Evolutionary conservation across 2,329 filamentous ascomycete species (phyloP).

Genomic region (Microdochium paspali): DNA sequence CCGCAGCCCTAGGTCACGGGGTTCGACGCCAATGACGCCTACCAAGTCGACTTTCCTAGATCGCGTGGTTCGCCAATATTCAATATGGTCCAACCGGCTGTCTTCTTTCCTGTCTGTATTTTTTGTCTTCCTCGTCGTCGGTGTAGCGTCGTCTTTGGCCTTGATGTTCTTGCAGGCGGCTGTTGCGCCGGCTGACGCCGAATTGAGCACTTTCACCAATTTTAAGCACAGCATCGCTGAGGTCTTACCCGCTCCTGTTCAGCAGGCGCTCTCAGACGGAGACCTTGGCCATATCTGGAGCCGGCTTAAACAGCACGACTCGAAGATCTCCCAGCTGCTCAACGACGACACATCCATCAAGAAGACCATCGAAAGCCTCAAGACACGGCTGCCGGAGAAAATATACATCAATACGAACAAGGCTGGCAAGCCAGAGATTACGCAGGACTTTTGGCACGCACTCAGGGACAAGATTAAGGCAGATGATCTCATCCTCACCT

Average conservation of each 20-base stretch:
- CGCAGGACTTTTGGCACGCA: conserved; percentile 57
- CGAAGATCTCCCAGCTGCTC: conserved; percentile 15
- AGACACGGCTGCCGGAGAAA: conserved; percentile 42
- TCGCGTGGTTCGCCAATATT: background rate
- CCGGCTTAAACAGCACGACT: conserved; percentile 17
- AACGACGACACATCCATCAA: conserved; percentile 25
- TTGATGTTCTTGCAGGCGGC: background rate
- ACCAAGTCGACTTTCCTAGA: background rate
- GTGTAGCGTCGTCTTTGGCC: background rate
- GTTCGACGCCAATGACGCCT: background rate
- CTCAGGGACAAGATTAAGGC: conserved; percentile 43
- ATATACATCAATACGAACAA: conserved; percentile 44
- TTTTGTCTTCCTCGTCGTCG: background rate
- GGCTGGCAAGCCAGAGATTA: conserved; percentile 43
- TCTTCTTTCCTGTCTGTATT: background rate
- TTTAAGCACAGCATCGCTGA: conserved; percentile 6
- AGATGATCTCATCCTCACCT: conserved; percentile 35
- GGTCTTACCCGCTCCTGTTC: conserved; percentile 9
- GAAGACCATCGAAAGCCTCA: conserved; percentile 25
- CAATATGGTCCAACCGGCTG: background rate
- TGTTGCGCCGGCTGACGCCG: background rate
- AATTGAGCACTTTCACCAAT: background rate
- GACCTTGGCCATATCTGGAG: conserved; percentile 3
- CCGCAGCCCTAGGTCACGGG: background rate
- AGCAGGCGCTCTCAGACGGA: background rate